A percentile compares a stretch with the other conserved stretches of the same genome.
Evolutionary conservation across 164 flowering plant species (phyloP).

Genomic region (Dillenia turbinata): DNA sequence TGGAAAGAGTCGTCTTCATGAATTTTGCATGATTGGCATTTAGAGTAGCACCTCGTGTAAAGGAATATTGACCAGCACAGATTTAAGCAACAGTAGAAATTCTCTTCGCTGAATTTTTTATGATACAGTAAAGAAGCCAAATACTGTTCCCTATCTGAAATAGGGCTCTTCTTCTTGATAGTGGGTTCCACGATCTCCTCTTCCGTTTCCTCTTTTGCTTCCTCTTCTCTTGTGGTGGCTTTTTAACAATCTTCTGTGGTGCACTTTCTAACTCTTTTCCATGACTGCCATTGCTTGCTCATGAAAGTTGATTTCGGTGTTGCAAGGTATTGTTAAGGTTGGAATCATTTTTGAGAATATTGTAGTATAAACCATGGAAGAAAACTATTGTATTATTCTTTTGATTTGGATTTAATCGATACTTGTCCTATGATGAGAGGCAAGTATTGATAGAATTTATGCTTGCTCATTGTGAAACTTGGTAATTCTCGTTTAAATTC

Average conservation of each 20-base stretch:
- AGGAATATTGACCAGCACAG: slow-evolving; percentile 2
- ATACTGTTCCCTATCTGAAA: background rate
- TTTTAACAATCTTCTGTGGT: background rate
- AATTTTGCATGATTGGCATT: slow-evolving; percentile 6
- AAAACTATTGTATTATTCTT: too few relatives aligned
- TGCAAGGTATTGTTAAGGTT: too few relatives aligned
- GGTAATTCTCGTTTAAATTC: too few relatives aligned
- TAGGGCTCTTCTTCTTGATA: background rate
- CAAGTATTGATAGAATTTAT: too few relatives aligned
- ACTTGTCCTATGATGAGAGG: too few relatives aligned
- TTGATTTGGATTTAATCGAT: too few relatives aligned
- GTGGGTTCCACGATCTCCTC: background rate
- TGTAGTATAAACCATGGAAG: too few relatives aligned
- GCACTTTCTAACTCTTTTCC: background rate
- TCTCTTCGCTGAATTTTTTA: background rate
- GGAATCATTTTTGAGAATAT: too few relatives aligned
- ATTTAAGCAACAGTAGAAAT: background rate
- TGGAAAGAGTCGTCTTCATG: background rate
- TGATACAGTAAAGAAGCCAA: background rate
- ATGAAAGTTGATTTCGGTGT: background rate
- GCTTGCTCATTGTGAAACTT: too few relatives aligned
- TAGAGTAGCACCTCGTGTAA: background rate
- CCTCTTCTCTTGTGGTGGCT: background rate
- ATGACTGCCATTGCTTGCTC: background rate
- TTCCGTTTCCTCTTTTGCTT: background rate